phyloP scores from a whole-genome alignment of 2,329 filamentous ascomycete genomes.

The Aspergillus sp. region DNA sequence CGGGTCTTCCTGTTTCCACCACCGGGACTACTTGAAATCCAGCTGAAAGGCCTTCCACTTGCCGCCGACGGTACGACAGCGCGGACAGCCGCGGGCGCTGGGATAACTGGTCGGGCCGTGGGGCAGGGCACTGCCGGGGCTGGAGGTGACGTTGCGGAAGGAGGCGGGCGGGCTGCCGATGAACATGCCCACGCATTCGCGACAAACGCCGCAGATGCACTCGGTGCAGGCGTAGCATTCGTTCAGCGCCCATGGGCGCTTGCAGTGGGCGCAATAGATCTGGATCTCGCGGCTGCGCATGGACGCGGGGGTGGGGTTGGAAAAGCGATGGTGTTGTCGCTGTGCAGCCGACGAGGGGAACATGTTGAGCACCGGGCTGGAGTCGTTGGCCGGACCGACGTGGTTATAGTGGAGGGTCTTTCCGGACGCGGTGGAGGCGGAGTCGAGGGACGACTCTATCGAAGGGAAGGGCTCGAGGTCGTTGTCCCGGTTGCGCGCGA shows the following conservation, averaged over 20 bases:
- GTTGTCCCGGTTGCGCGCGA: conserved; percentile 49
- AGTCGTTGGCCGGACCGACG: conserved; percentile 65
- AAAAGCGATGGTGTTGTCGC: conserved; percentile 41
- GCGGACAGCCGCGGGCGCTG: conserved; percentile 43
- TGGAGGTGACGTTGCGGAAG: conserved; percentile 36
- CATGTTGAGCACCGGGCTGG: conserved; percentile 53
- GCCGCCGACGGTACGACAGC: conserved; percentile 45
- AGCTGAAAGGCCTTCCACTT: conserved; percentile 51
- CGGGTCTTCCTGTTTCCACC: neutral
- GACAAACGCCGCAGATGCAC: conserved; percentile 91
- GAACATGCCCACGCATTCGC: conserved; percentile 68
- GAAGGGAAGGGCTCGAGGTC: conserved; percentile 80
- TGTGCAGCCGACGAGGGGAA: conserved; percentile 34
- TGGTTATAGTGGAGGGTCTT: conserved; percentile 69
- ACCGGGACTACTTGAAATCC: conserved; percentile 41
- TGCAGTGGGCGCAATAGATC: conserved; percentile 90
- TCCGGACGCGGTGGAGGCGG: conserved; percentile 48
- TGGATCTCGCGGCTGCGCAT: conserved; percentile 59
- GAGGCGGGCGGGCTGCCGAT: conserved; percentile 42
- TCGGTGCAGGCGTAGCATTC: conserved; percentile 93
- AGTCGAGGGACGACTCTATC: conserved; percentile 74
- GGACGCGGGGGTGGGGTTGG: conserved; percentile 54
- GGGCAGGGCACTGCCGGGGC: conserved; percentile 28
- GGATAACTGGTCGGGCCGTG: conserved; percentile 38
- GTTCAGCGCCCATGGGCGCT: conserved; percentile 70